These are phyloP conservation scores for Exobasidium cylindrosporum DNA, from an alignment of 1,284 basidiomycete species.

Conservation along the genomic window DNA sequence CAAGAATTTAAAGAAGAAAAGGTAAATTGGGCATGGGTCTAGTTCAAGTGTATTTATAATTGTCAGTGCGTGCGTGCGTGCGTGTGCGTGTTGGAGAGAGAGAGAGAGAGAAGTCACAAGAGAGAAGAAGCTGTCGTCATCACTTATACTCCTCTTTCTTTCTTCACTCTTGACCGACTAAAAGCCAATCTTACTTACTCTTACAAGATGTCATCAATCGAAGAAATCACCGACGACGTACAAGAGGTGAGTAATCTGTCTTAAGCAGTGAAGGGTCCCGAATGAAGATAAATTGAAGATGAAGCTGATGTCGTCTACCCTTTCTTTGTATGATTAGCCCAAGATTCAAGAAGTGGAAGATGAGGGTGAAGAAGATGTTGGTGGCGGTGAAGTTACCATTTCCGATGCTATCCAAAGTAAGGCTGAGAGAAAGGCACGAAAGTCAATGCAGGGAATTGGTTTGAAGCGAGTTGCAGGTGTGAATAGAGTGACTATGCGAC, in stretches of 20 bases:
- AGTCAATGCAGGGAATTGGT: slow-evolving; percentile 51
- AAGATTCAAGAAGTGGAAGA: slow-evolving; percentile 58
- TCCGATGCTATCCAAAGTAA: slow-evolving; percentile 83
- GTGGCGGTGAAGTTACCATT: slow-evolving; percentile 67
- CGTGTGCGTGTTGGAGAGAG: not conserved
- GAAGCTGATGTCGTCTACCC: not conserved
- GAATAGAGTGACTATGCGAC: slow-evolving; percentile 88
- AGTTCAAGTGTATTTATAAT: no score
- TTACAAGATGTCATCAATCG: slow-evolving; percentile 67
- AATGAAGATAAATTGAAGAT: not conserved
- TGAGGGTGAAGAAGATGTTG: slow-evolving; percentile 62
- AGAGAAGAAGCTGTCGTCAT: no score
- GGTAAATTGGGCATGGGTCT: not conserved
- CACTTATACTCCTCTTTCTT: not conserved
- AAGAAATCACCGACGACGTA: slow-evolving; percentile 67
- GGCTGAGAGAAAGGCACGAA: slow-evolving; percentile 54
- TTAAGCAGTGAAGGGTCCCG: not conserved
- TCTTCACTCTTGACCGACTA: not conserved
- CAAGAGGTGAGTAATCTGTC: slow-evolving; percentile 59
- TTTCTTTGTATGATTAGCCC: slow-evolving; percentile 24
- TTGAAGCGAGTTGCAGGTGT: slow-evolving; percentile 83
- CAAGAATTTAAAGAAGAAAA: no score
- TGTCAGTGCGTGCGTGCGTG: not conserved
- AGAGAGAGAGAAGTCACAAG: not conserved
- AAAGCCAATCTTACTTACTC: no score